These are phyloP conservation scores for Meredithiella fracta DNA, from an alignment of 2,329 filamentous ascomycete genomes.

Conservation along the genomic window DNA sequence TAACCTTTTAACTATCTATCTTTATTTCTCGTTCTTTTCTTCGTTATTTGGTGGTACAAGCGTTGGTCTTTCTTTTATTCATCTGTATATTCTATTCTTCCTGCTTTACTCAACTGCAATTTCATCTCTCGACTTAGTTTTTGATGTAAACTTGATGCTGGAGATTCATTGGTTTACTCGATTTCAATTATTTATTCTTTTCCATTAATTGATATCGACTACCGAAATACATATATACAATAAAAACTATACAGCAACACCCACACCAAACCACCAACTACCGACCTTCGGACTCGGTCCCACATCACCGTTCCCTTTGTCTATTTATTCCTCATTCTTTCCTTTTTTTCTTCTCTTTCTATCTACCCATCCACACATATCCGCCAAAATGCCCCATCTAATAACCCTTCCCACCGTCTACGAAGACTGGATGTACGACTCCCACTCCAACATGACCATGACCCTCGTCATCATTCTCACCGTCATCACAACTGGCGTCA, in stretches of 20 bases:
- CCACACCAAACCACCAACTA: neutral
- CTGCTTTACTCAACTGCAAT: no score
- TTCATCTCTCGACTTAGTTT: no score
- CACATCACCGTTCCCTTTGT: no score
- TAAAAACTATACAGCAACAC: no score
- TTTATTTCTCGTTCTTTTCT: neutral
- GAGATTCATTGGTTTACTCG: neutral
- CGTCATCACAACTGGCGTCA: constrained; percentile 17
- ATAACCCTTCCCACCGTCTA: neutral
- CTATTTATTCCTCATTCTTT: no score
- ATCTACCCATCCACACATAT: neutral
- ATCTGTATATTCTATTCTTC: no score
- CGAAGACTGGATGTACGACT: constrained; percentile 6
- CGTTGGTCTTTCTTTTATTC: no score
- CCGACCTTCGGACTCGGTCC: no score
- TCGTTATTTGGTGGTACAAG: neutral
- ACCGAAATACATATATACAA: no score
- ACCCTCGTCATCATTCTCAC: constrained; percentile 18
- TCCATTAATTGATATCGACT: neutral
- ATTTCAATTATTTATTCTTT: neutral
- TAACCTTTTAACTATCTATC: neutral
- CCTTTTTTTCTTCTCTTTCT: no score
- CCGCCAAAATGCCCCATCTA: constrained; percentile 4
- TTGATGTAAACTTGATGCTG: neutral
- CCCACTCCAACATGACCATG: constrained; percentile 15